phyloP scores from a whole-genome alignment of 495 filamentous ascomycete species.

The Haplographium delicatum region DNA sequence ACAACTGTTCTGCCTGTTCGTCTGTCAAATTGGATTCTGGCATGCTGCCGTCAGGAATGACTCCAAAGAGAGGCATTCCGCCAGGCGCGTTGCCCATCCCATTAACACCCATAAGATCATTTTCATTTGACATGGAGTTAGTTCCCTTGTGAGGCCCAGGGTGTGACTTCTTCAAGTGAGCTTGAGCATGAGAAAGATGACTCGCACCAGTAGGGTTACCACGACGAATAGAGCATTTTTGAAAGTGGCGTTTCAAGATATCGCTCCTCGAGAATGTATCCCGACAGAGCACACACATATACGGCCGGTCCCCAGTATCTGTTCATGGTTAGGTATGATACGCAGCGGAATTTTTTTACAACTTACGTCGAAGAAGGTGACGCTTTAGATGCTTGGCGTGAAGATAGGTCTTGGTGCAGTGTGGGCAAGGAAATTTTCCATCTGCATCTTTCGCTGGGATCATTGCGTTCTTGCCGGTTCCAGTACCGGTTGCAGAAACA shows the following conservation, averaged over 20 bases:
- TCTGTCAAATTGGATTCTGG: conserved; percentile 24
- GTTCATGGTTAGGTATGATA: conserved; percentile 17
- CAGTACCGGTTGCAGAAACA: conserved; percentile 49
- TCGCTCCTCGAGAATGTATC: conserved; percentile 99
- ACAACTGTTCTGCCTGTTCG: conserved; percentile 41
- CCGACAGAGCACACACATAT: conserved; percentile 93
- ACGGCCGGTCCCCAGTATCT: conserved; percentile 96
- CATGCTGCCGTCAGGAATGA: conserved; percentile 19
- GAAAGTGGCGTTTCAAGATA: conserved; percentile 97
- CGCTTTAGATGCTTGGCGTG: conserved; percentile 97
- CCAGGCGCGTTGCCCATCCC: conserved; percentile 35
- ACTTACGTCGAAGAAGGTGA: conserved; percentile 91
- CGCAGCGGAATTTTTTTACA: conserved; percentile 7
- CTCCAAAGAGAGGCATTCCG: conserved; percentile 27
- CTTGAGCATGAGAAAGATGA: conserved; percentile 87
- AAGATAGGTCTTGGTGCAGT: conserved; percentile 96
- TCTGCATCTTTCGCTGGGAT: conserved; percentile 91
- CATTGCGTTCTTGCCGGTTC: conserved; percentile 67
- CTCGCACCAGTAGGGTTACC: conserved; percentile 90
- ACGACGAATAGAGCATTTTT: conserved; percentile 92
- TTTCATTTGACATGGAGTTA: conserved; percentile 31
- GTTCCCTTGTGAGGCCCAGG: conserved; percentile 51
- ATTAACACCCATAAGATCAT: conserved; percentile 47
- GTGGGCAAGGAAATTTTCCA: conserved; percentile 93
- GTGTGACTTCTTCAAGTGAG: conserved; percentile 74